Base-by-base conservation (phyloP, 176 grass and related monocot species). In the Chrysopogon serrulatus region DNA sequence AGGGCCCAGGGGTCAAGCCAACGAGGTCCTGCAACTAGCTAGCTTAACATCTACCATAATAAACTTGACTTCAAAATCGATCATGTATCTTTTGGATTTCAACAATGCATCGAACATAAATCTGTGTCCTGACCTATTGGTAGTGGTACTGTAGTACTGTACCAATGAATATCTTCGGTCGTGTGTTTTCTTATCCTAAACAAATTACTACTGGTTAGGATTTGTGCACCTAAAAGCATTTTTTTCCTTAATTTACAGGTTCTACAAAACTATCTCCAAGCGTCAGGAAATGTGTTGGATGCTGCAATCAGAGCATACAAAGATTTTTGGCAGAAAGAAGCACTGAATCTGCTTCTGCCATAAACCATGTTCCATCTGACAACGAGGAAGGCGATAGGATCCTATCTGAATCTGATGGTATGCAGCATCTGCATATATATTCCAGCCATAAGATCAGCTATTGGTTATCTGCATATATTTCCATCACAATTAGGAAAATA, bases 241-340 rank as follows among this genome's bases (percentile, higher is more conserved):
- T 4, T 1, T 11, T 2, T 8, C 0, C 1, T 63, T 5, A 73
- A 73, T 32, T 32, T 83, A 1, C 19, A 90, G 88, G 9, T 73
- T 73, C 73, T 90, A 6, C 35, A 6, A 35, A 32, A 54, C 10
- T 71, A 83, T 59, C 19, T 66, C 0, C 66, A 73, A 67, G 66
- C 66, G 0, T 90, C 83, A 3, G 88, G 73, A 67, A 86, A 90
- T 79, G 67, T 90, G 0, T 59, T 90, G 88, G 83, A 90, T 73
- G 83, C 79, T 15, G 79, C 88, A 66, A 86, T 90, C 37, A 86
- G 45, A 73, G 57, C 83, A 16, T 90, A 66, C 65, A 90, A 82
- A 49, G 66, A 83, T 39, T 23, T 19, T 37, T 90, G 73, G 44
- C 44, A 5, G 65, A 75, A 30, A 71, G 59, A 34, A 74, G 5